Evolutionary conservation across 2,329 filamentous ascomycete species (phyloP).

Genomic region (Hypomyces rosellus): DNA sequence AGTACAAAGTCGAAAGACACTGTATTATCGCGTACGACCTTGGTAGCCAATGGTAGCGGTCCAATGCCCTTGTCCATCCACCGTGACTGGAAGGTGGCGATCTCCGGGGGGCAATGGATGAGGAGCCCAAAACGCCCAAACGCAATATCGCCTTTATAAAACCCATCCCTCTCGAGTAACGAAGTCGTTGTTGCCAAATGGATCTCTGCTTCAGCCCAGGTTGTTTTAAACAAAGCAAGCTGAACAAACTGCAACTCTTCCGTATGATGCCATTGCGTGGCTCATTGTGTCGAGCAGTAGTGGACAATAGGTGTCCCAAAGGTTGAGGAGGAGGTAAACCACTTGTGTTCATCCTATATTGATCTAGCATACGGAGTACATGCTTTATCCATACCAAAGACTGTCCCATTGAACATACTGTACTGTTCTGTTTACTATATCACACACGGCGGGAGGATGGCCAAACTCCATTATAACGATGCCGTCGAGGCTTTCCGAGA

Average conservation of each 20-base stretch:
- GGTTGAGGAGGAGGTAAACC: not conserved
- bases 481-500: constrained; percentile 53
- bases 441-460: not conserved
- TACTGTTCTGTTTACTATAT: not conserved
- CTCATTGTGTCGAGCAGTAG: not conserved
- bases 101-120: constrained; percentile 22
- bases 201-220: no score
- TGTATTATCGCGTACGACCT: not conserved
- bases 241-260: not conserved
- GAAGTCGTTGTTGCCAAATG: no score
- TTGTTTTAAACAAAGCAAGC: no score
- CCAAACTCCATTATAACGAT: constrained; percentile 43
- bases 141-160: no score
- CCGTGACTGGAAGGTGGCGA: constrained; percentile 24
- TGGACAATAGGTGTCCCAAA: not conserved
- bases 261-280: not conserved
- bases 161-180: no score
- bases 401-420: no score
- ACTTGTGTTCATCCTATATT: not conserved
- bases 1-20: no score
- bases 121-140: constrained; percentile 4
- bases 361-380: not conserved
- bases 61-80: constrained; percentile 5
- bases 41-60: not conserved
- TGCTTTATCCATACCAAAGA: no score